phyloP scores from a whole-genome alignment of 2,329 filamentous ascomycete species.

The Aspergillus proliferans region DNA sequence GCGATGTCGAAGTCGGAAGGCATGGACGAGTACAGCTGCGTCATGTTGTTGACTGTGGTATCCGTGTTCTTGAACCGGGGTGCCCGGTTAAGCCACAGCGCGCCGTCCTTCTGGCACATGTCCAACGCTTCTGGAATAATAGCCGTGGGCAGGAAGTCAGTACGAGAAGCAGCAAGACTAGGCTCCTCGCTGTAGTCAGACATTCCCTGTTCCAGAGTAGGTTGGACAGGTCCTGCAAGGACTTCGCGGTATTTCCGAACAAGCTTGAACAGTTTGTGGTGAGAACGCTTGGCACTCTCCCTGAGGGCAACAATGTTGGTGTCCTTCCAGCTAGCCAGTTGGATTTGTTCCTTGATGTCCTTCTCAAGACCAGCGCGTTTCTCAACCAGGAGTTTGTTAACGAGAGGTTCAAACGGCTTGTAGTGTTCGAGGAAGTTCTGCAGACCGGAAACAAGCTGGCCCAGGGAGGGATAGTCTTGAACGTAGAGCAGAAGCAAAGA shows the following conservation, averaged over 20 bases:
- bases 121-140: conserved; percentile 26
- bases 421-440: conserved; percentile 73
- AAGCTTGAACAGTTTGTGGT: conserved; percentile 84
- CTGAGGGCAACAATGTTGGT: conserved; percentile 85
- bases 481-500: conserved; percentile 60
- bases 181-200: conserved; percentile 29
- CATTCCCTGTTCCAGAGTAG: conserved; percentile 41
- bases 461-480: conserved; percentile 54
- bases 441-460: conserved; percentile 58
- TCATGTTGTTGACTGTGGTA: conserved; percentile 70
- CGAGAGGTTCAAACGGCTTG: conserved; percentile 60
- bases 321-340: conserved; percentile 95
- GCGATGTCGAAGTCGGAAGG: conserved; percentile 51
- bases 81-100: conserved; percentile 44
- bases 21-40: conserved; percentile 52
- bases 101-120: conserved; percentile 23
- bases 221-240: conserved; percentile 68
- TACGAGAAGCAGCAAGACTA: conserved; percentile 6
- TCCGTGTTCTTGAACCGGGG: conserved; percentile 64
- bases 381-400: conserved; percentile 59
- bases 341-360: conserved; percentile 84
- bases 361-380: conserved; percentile 77
- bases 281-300: conserved; percentile 84
- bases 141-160: conserved; percentile 10
- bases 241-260: conserved; percentile 82